phyloP scores from a whole-genome alignment of 208 protist species.

The Zelonia costaricensis region DNA sequence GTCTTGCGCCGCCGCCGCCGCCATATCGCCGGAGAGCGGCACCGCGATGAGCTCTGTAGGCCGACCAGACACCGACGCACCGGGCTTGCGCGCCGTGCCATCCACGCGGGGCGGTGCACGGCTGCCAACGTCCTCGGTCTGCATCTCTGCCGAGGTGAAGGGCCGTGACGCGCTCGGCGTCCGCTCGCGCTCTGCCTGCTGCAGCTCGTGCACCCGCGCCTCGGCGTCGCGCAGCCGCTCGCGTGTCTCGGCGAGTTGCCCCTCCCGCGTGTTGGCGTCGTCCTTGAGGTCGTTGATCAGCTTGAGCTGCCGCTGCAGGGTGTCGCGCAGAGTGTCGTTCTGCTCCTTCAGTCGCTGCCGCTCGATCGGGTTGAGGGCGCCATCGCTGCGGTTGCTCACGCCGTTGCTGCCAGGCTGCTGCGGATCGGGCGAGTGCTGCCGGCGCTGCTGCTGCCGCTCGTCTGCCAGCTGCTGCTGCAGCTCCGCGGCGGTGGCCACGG shows the following conservation, averaged over 20 bases:
- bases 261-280: conserved; percentile 10
- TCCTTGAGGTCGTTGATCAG: conserved; percentile 17
- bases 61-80: background rate
- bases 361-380: conserved; percentile 1
- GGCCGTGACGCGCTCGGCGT: background rate
- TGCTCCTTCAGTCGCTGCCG: conserved; percentile 30
- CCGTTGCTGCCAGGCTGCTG: conserved; percentile 16
- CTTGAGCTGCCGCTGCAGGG: conserved; percentile 22
- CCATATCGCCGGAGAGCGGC: conserved; percentile 12
- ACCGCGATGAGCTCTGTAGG: conserved; percentile 15
- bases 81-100: conserved; percentile 9
- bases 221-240: background rate
- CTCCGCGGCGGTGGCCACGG: conserved; percentile 27
- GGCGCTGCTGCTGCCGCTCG: conserved; percentile 5
- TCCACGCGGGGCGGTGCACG: conserved; percentile 4
- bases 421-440: conserved; percentile 26
- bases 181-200: conserved; percentile 1
- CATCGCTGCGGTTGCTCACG: background rate
- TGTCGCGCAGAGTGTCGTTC: conserved; percentile 22
- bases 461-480: conserved; percentile 41
- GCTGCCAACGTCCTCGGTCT: background rate
- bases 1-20: conserved; percentile 6
- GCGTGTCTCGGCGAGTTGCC: background rate
- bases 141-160: background rate
- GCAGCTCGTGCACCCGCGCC: conserved; percentile 2